Percentiles rank a stretch among this genome's conserved stretches.
These are phyloP conservation scores for Hanseniaspora vineae DNA, from an alignment of 805 yeast species.

Conservation along the genomic window DNA sequence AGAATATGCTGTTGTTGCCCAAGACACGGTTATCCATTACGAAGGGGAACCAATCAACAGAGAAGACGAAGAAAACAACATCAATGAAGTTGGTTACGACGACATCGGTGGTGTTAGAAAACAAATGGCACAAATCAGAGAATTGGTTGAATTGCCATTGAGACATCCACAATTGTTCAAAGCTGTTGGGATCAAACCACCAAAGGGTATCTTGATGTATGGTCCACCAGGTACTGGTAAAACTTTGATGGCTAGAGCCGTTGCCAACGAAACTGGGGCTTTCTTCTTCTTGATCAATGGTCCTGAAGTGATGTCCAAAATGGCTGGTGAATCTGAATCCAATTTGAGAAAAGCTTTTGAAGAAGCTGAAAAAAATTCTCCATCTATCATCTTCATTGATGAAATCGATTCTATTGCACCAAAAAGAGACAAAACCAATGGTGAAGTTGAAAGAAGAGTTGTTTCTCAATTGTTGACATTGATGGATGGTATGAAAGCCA, in stretches of 20 bases:
- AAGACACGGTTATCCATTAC: slow-evolving; percentile 94
- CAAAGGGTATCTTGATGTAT: slow-evolving; percentile 93
- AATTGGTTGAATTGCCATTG: slow-evolving; percentile 92
- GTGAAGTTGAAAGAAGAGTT: slow-evolving; percentile 98
- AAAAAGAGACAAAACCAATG: slow-evolving; percentile 98
- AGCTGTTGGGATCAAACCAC: slow-evolving; percentile 97
- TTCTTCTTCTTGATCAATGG: slow-evolving; percentile 96
- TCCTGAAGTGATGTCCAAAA: slow-evolving; percentile 98
- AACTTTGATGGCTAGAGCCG: slow-evolving; percentile 99
- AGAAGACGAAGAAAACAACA: slow-evolving; percentile 93
- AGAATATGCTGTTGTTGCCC: slow-evolving; percentile 95
- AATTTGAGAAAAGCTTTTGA: slow-evolving; percentile 96
- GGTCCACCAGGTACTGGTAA: slow-evolving; percentile 99
- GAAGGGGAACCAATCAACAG: slow-evolving; percentile 98
- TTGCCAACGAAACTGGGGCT: slow-evolving; percentile 98
- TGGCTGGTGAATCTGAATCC: slow-evolving; percentile 99
- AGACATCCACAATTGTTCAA: slow-evolving; percentile 98
- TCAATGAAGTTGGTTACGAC: slow-evolving; percentile 96
- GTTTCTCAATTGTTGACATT: slow-evolving; percentile 93
- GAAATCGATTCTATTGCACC: slow-evolving; percentile 99
- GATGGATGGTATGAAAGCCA: slow-evolving; percentile 99
- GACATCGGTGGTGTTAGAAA: slow-evolving; percentile 98
- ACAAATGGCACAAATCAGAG: slow-evolving; percentile 99
- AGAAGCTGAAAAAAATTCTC: slow-evolving; percentile 98
- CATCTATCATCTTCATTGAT: slow-evolving; percentile 93